Conservation (phyloP, 805 yeast genomes). For the Vanderwaltozyma tropicalis region DNA sequence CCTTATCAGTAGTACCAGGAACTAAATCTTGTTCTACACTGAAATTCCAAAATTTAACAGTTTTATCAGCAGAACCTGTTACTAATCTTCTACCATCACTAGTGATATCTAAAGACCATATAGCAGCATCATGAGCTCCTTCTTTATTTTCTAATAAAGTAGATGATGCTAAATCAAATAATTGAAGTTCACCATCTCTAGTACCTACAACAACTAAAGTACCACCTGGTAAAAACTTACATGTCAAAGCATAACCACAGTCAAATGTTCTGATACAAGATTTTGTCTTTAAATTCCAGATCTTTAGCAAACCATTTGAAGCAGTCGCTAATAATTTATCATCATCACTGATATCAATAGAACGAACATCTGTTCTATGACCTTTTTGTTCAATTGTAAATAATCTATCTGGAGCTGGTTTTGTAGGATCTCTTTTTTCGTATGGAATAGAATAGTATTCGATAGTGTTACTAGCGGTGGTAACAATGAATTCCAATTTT, state of each 20-base stretch:
- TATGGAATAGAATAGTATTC: slow-evolving; percentile 63
- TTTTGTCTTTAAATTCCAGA: slow-evolving; percentile 71
- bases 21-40: slow-evolving; percentile 54
- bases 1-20: slow-evolving; percentile 51
- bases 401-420: slow-evolving; percentile 35
- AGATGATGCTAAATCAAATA: slow-evolving; percentile 80
- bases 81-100: slow-evolving; percentile 76
- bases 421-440: slow-evolving; percentile 36
- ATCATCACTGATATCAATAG: slow-evolving; percentile 75
- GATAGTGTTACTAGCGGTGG: slow-evolving; percentile 64
- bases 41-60: slow-evolving; percentile 83
- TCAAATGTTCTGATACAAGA: slow-evolving; percentile 80
- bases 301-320: slow-evolving; percentile 77
- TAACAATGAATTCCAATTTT: slow-evolving; percentile 49
- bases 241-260: slow-evolving; percentile 75
- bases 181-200: slow-evolving; percentile 72
- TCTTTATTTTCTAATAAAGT: slow-evolving; percentile 58
- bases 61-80: slow-evolving; percentile 91
- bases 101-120: slow-evolving; percentile 85
- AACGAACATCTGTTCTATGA: slow-evolving; percentile 81
- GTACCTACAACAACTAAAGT: slow-evolving; percentile 79
- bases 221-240: slow-evolving; percentile 86
- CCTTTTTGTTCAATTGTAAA: slow-evolving; percentile 67
- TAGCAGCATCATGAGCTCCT: slow-evolving; percentile 68
- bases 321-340: slow-evolving; percentile 77